Conservation (phyloP, 441 rosid species). For the Populus hybrid region DNA sequence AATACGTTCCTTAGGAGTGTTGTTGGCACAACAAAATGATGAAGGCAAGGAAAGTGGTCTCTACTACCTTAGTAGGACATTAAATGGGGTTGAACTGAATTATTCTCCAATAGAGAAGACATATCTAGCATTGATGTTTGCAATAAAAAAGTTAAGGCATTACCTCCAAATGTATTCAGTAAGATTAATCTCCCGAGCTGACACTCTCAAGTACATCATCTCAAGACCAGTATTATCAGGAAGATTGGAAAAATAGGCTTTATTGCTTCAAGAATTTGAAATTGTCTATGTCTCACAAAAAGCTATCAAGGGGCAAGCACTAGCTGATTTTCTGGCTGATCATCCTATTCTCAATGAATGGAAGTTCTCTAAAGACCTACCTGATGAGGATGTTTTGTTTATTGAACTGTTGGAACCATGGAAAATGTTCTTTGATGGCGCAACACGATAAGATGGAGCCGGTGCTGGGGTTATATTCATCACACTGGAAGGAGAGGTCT, state of each 20-base stretch:
- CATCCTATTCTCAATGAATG: neutral
- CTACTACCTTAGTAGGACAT: neutral
- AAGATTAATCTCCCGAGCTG: too few relatives aligned
- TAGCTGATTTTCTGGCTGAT: neutral
- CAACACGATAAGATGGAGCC: neutral
- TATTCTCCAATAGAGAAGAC: neutral
- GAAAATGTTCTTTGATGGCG: neutral
- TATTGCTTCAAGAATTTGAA: too few relatives aligned
- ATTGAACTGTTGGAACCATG: neutral
- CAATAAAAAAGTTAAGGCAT: neutral
- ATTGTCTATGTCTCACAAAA: neutral
- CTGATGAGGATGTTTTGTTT: neutral
- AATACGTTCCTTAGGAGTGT: neutral
- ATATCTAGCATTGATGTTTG: neutral
- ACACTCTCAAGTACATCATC: neutral
- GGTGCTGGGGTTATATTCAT: neutral
- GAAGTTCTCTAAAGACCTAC: neutral
- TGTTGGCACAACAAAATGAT: neutral
- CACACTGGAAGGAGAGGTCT: neutral
- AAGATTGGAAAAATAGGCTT: too few relatives aligned
- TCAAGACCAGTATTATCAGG: too few relatives aligned
- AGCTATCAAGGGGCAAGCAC: neutral
- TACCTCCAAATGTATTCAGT: too few relatives aligned
- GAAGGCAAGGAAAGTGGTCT: neutral
- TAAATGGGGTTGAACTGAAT: neutral